Base-by-base conservation (phyloP, 2,329 filamentous ascomycete genomes). In the Colletotrichum cuscutae region DNA sequence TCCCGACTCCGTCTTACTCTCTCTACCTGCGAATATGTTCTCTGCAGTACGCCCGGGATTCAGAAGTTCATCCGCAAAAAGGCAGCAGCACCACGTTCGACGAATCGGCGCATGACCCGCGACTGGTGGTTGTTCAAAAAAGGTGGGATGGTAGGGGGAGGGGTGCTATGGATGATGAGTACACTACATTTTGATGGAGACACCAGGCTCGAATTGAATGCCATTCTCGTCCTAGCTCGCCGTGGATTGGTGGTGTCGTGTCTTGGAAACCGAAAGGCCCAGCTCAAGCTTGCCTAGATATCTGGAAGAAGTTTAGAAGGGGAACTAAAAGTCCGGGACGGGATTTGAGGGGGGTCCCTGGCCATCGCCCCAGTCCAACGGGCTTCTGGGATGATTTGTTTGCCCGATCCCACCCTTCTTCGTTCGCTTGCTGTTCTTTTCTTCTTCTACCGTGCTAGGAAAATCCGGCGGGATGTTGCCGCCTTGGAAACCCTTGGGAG, bases 351-450 rank as follows among this genome's bases (percentile, higher is more conserved):
- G 65, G 64, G 32, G 37, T 26, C 22, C 52, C 65, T 28, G 35
- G 35, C 28, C 22, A 15, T 61, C 46, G 32, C 62, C 46, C 56
- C n/a, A 30, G 46, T 22, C 19, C 30, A n/a, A 30, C 30, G 35
- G 35, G 22, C 32, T 22, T 46, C 65, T 63, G 65, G 64, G 69
- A 64, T 53, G 30, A 59, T 59, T 59, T 69, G 35, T 69, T 69
- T 42, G 65, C 65, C 69, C 69, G 42, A 32, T 56, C 30, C 28
- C 5, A 35, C 15, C 46, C 60, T n/a, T 28, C 11, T 12, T n/a
- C 62, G 22, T 22, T 52, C 22, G 19, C n/a, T 53, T n/a, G 13
- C 15, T 2, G 13, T 46, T 46, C 42, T 46, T 46, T 46, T 46
- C 42, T 46, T 15, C 35, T 42, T n/a, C 42, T 1, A n/a, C 9